Percentiles rank a stretch among this genome's conserved stretches.
Conservation (phyloP, 179 eudicot genomes). For the Spergularia azorica region DNA sequence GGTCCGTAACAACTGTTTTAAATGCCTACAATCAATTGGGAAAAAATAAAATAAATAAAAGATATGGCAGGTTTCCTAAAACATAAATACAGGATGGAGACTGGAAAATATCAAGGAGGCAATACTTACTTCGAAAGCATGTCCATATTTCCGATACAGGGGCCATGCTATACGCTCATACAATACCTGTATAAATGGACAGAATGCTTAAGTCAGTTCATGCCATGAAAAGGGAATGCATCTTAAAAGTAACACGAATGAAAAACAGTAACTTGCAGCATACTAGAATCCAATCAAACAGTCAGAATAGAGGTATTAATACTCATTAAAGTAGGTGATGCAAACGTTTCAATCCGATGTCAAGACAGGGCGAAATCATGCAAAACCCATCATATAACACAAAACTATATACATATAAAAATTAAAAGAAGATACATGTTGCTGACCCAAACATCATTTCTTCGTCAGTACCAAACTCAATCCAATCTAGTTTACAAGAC, state of each 20-base stretch:
- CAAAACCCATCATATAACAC: too few species aligned
- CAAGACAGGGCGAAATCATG: too few species aligned
- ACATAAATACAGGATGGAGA: background rate
- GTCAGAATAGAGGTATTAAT: too few species aligned
- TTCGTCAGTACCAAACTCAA: too few species aligned
- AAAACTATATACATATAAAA: too few species aligned
- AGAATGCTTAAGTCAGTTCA: background rate
- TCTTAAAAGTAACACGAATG: background rate
- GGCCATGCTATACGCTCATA: conserved; percentile 96
- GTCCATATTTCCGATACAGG: conserved; percentile 83
- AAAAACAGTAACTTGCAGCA: background rate
- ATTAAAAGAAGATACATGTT: too few species aligned
- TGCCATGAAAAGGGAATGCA: background rate
- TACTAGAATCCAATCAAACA: too few species aligned
- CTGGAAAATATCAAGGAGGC: background rate
- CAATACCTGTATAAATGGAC: conserved; percentile 52
- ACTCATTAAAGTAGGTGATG: too few species aligned
- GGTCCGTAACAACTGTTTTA: conserved; percentile 77
- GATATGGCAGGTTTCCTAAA: background rate
- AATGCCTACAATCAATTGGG: conserved; percentile 58
- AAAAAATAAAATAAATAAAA: background rate
- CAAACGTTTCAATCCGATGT: too few species aligned
- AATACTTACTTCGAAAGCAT: conserved; percentile 81
- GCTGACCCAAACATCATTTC: too few species aligned
- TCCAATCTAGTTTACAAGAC: too few species aligned